phyloP scores from a whole-genome alignment of 2,329 filamentous ascomycete species.

The Dendrostoma leiphaemia region DNA sequence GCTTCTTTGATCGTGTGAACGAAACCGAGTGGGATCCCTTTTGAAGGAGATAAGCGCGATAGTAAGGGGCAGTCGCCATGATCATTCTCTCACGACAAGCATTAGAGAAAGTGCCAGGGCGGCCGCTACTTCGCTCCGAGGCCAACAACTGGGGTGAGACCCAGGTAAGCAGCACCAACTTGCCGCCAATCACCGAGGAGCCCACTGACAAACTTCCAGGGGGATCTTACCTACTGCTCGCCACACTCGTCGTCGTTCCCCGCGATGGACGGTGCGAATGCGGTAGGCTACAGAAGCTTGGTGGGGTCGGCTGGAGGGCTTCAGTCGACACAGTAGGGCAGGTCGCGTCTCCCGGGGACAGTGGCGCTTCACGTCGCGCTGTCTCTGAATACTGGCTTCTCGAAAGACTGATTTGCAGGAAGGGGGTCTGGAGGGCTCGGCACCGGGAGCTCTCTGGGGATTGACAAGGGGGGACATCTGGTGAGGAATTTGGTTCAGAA shows the following conservation, averaged over 20 bases:
- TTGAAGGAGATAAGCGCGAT: conserved; percentile 59
- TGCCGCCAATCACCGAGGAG: conserved; percentile 18
- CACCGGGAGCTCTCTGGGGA: background rate
- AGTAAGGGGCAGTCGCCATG: conserved; percentile 44
- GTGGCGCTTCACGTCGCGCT: conserved; percentile 30
- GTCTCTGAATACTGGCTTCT: conserved; percentile 36
- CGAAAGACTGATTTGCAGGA: conserved; percentile 20
- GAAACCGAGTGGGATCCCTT: conserved; percentile 41
- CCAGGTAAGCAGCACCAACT: conserved; percentile 39
- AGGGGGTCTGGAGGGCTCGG: background rate
- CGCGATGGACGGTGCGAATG: conserved; percentile 19
- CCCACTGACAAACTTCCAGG: background rate
- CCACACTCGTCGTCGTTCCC: conserved; percentile 24
- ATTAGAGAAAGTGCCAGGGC: conserved; percentile 26
- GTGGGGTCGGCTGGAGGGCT: conserved; percentile 9
- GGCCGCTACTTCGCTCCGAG: conserved; percentile 54
- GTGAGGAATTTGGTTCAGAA: conserved; percentile 32
- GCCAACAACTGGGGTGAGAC: conserved; percentile 57
- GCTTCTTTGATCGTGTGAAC: conserved; percentile 1
- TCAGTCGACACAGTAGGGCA: conserved; percentile 39
- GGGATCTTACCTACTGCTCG: background rate
- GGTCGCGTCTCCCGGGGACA: conserved; percentile 46
- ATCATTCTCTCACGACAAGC: conserved; percentile 14
- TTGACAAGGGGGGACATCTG: conserved; percentile 31
- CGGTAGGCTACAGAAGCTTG: conserved; percentile 22